Base-by-base conservation (phyloP, 345 rosid species). In the Syzygium grande region DNA sequence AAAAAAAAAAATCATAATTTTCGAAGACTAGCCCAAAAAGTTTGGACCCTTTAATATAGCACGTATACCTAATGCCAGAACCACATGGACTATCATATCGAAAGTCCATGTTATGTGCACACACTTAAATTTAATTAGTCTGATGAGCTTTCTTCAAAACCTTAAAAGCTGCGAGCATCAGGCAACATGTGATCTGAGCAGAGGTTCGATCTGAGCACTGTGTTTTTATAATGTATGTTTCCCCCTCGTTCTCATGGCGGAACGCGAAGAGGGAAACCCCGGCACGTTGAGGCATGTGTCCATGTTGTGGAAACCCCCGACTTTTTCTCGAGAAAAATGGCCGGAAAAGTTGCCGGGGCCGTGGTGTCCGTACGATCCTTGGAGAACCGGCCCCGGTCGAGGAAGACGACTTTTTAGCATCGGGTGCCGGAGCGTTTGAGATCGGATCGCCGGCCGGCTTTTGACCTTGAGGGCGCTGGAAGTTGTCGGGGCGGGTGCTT, bases 401-500 rank as follows among this genome's bases (percentile, higher is more conserved):
- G 58, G 58, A 8, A 21, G 58, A 55, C 25, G 11, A 55, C 25
- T 2, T 30, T 19, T 22, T 8, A 17, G 78, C 0, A 10, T 29
- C 16, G 0, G 1, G 30, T 29, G 41, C 38, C 16, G 11, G 41
- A 15, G 78, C 2, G 78, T 29, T n/a, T n/a, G 78, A 14, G 78
- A 30, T 15, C 11, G 78, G 58, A 2, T 29, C 11, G 5, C 78
- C 43, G 78, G 78, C 30, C 22, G 41, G 8, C 41, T 65, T 65
- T 30, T 11, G 43, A 29, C 41, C 5, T 21, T 25, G 11, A 16
- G 58, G 19, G 58, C 9, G 23, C 23, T 3, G 41, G 41, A 38
- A 38, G 19, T 65, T 29, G 19, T 0, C 11, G 34, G 0, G 11
- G 41, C 17, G 78, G 17, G 10, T 1, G 77, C 77, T 15, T 15